Conservation (phyloP, 1,284 basidiomycete species). For the Cryptococcus sp. region DNA sequence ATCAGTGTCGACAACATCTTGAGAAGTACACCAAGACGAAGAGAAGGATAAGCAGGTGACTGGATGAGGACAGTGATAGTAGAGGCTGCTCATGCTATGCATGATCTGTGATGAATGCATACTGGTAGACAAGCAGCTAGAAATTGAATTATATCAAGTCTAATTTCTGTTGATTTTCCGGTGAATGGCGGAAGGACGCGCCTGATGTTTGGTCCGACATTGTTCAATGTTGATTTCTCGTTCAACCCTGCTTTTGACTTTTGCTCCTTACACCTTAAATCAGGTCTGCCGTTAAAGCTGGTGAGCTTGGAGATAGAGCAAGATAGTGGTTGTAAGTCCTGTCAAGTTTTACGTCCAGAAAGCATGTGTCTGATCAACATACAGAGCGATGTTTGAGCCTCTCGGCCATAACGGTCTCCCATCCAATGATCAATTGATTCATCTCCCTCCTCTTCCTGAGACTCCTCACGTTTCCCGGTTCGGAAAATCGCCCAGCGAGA, state of each 20-base stretch:
- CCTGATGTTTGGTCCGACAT: not conserved
- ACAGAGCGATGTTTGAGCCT: not conserved
- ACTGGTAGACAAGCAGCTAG: no score
- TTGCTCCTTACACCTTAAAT: not conserved
- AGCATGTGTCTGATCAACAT: not conserved
- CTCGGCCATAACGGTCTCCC: constrained; percentile 2
- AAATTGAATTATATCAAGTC: no score
- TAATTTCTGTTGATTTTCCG: no score
- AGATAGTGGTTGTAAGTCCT: not conserved
- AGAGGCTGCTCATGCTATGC: no score
- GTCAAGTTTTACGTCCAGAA: not conserved
- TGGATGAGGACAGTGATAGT: not conserved
- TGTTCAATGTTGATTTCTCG: not conserved
- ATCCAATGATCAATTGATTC: constrained; percentile 11
- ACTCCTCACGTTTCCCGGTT: constrained; percentile 6
- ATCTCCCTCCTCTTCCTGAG: constrained; percentile 21
- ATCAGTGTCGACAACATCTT: constrained; percentile 55
- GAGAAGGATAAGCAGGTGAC: constrained; percentile 47
- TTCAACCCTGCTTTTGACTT: not conserved
- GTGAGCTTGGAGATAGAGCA: not conserved
- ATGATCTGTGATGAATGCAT: no score
- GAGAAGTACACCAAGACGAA: constrained; percentile 55
- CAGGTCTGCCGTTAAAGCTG: not conserved
- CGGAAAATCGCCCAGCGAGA: no score
- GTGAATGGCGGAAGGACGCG: not conserved